phyloP scores from a whole-genome alignment of 1,284 basidiomycete genomes.

The Ceratobasidium sp. region DNA sequence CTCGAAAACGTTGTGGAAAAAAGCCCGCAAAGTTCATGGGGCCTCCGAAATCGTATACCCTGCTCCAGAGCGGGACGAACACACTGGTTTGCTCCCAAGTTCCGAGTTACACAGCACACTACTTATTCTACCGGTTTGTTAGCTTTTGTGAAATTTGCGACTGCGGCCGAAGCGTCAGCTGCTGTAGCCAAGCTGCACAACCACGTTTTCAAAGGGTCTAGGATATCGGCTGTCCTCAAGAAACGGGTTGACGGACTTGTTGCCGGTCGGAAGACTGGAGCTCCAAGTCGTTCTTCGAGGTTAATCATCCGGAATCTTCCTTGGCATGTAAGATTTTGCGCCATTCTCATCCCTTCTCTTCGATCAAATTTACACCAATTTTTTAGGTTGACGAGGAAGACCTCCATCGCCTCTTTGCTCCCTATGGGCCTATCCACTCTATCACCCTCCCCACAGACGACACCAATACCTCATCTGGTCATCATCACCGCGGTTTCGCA shows the following conservation, averaged over 20 bases:
- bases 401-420: slow-evolving; percentile 88
- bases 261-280: slow-evolving; percentile 61
- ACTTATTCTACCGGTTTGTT: slow-evolving; percentile 4
- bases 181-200: slow-evolving; percentile 90
- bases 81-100: slow-evolving; percentile 53
- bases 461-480: slow-evolving; percentile 54
- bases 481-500: slow-evolving; percentile 86
- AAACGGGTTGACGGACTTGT: slow-evolving; percentile 82
- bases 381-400: slow-evolving; percentile 85
- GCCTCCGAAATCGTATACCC: slow-evolving; percentile 82
- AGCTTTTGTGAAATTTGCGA: slow-evolving; percentile 85
- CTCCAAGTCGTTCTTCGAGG: slow-evolving; percentile 78
- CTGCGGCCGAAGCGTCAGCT: slow-evolving; percentile 77
- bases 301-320: slow-evolving; percentile 95
- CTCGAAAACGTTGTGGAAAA: slow-evolving; percentile 88
- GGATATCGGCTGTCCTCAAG: slow-evolving; percentile 92
- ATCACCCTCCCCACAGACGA: slow-evolving; percentile 73
- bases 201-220: slow-evolving; percentile 90
- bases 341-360: neutral
- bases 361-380: slow-evolving; percentile 4
- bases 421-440: slow-evolving; percentile 89
- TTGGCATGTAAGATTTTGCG: slow-evolving; percentile 63
- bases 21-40: slow-evolving; percentile 81
- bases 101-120: neutral
- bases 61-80: slow-evolving; percentile 61